A percentile compares a stretch with the other conserved stretches of the same genome.
Evolutionary conservation across 768 basidiomycete genomes (phyloP).

Genomic region (Lactifluus hygrophoroides): DNA sequence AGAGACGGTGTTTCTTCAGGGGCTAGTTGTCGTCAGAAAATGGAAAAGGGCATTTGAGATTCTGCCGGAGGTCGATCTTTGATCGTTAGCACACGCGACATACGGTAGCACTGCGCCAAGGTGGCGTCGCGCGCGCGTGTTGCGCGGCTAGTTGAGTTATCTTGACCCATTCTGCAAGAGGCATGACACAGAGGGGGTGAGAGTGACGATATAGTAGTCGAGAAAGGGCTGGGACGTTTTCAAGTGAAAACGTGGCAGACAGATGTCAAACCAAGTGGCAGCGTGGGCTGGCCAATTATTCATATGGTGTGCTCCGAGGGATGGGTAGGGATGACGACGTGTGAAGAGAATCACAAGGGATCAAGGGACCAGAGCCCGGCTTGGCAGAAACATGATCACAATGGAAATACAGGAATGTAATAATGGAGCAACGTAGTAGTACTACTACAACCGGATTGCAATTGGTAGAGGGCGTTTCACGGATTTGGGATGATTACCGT

Average conservation of each 20-base stretch:
- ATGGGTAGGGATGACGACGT: background rate
- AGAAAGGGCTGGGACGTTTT: no score
- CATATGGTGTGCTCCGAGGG: background rate
- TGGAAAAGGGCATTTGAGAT: background rate
- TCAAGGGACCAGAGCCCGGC: no score
- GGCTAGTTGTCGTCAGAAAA: background rate
- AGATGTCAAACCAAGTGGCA: background rate
- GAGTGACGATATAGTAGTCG: background rate
- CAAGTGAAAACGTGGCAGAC: background rate
- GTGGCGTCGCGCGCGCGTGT: background rate
- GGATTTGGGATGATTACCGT: background rate
- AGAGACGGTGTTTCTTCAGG: background rate
- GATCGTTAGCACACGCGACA: background rate
- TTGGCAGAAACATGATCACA: no score
- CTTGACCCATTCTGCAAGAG: background rate
- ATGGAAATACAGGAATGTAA: no score
- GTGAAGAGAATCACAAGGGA: no score
- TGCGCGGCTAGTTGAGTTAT: background rate
- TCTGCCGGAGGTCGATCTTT: conserved; percentile 7
- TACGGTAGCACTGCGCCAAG: background rate
- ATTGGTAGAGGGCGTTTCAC: background rate
- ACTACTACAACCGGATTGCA: no score
- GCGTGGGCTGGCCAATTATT: background rate
- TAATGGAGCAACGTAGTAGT: no score
- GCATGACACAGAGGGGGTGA: background rate